Conservation (phyloP, 2,329 filamentous ascomycete genomes). For the Leptographium flavum region DNA sequence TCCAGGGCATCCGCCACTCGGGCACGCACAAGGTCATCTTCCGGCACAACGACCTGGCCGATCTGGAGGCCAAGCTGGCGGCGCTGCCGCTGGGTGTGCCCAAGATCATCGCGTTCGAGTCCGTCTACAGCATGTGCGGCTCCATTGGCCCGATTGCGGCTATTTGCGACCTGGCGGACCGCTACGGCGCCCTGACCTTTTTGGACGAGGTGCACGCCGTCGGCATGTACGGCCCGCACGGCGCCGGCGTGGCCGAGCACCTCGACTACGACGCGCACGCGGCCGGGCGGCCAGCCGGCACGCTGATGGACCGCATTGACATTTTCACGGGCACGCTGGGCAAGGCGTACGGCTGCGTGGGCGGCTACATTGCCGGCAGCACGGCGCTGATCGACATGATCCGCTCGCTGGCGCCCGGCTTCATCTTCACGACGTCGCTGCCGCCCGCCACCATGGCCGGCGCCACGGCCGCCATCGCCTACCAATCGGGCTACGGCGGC, state of each 20-base stretch:
- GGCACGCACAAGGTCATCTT: conserved; percentile 96
- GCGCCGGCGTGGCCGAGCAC: conserved; percentile 93
- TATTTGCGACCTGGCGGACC: conserved; percentile 92
- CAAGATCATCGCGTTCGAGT: conserved; percentile 98
- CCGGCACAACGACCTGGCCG: conserved; percentile 92
- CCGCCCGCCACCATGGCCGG: conserved; percentile 96
- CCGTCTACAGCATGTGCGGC: conserved; percentile 98
- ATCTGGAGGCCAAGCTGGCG: conserved; percentile 84
- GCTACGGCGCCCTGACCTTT: conserved; percentile 95
- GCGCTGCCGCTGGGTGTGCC: conserved; percentile 72
- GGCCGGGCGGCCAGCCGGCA: conserved; percentile 60
- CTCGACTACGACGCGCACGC: conserved; percentile 83
- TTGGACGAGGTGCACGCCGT: conserved; percentile 97
- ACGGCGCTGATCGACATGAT: conserved; percentile 79
- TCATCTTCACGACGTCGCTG: conserved; percentile 97
- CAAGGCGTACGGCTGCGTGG: conserved; percentile 95
- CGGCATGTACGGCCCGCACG: conserved; percentile 95
- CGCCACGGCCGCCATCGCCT: conserved; percentile 80
- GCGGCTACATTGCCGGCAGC: conserved; percentile 91
- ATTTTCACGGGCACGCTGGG: conserved; percentile 96
- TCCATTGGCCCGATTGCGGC: conserved; percentile 90
- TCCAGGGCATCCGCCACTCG: conserved; percentile 95
- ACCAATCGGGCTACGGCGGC: conserved; percentile 72
- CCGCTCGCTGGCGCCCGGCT: conserved; percentile 86
- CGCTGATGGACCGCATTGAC: conserved; percentile 88